Base-by-base conservation (phyloP, 768 basidiomycete species). In the Lentinula lateritia region DNA sequence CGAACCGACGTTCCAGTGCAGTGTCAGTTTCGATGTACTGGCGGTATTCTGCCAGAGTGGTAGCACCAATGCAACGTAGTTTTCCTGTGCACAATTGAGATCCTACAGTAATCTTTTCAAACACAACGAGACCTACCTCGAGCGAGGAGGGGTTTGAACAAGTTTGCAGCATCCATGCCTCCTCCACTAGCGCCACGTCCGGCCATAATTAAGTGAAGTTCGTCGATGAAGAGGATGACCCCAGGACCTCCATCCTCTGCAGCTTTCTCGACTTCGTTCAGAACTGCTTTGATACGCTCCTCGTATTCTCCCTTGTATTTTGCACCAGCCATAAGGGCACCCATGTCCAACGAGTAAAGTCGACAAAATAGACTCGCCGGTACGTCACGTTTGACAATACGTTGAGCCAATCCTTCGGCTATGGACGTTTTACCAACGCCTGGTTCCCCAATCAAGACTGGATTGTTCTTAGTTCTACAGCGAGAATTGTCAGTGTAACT, bases 221-320 rank as follows among this genome's bases (percentile, higher is more conserved):
- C 96, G 67, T 99, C 95, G 66, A 98, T 86, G 80, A 98, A 98
- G 41, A 99, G 84, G 64, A 98, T 93, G 67, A 98, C 83, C 16
- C 87, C 85, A 5, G 83, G 82, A 45, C 91, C 88, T 34, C 81
- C 86, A 50, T 91, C 86, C 28, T 89, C 86, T 0, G 87, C 78
- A 0, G 90, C 83, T 74, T 95, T 95, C 73, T 98, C 95, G 63
- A 98, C 88, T 75, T 98, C 96, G 72, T 89, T 87, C 61, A 99
- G 75, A 59, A 98, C 93, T 10, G 88, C 77, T 72, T 97, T 98
- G 76, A 98, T 87, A 43, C 95, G 90, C 71, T 98, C 95, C 75
- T 98, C 95, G 73, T 95, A 99, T 75, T 98, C 94, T 45, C 82
- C 96, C 70, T 95, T 95, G 78, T 93, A 95, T 71, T 90, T 90